Evolutionary conservation across 495 filamentous ascomycete species (phyloP), one percentile per base, ranked within the genome.

Genomic region (Bacidia rubella): DNA sequence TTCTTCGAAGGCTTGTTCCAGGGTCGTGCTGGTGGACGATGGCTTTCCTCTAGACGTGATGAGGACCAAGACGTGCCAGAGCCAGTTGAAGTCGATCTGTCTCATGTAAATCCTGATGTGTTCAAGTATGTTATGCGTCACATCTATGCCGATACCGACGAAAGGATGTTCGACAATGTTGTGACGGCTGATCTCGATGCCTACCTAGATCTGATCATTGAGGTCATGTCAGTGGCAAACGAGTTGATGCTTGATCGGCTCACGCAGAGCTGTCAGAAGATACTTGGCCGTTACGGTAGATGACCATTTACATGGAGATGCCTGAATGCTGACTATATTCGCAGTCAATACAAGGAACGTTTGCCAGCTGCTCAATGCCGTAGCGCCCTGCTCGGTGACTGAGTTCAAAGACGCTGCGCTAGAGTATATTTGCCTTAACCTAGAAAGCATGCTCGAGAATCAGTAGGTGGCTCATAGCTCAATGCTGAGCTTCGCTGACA

Each of bases 191-290:
- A 82, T 52, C 68, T 93, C 17, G 87, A 95, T 49, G 81, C 86
- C 46, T 89, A 95, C 54, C 74, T 90, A 10, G 87, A 96, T 57
- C 69, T 92, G 27, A 70, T 96, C n/a, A 75, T 97, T 68, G 90
- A 95, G 54, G 86, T 97, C 26, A 82, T 95, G 75, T 82, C 79
- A 51, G 82, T 88, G 35, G 86, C 88, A 9, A 86, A 98, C 60
- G 92, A 97, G 60, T 72, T 98, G 54, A 95, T 98, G 89, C 76
- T 98, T 32, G 90, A 96, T 62, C 73, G 88, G 24, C 68, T 98
- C 23, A 86, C 83, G 11, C 87, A 94, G 63, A 79, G 90, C 12
- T 97, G 90, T 65, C 92, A 98, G 61, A 81, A 81, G 51, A 68
- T 87, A 41, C 76, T 97, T 54, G 92, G 92, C n/a, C 77, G 75